Base-by-base conservation (phyloP, 78 protist species). In the Dictyostelium purpureum region DNA sequence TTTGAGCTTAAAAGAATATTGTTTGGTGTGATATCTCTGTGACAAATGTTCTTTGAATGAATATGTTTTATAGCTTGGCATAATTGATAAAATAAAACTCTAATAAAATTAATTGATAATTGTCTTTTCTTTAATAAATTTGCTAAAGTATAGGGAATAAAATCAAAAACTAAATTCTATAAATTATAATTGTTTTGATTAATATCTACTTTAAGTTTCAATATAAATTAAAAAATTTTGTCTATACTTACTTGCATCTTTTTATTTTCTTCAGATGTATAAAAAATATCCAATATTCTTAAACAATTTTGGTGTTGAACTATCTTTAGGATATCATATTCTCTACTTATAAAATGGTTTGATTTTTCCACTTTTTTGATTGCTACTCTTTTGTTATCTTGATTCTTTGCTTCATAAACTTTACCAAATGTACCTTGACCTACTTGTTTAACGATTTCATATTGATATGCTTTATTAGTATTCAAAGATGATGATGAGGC, bases 361-460 rank as follows among this genome's bases (percentile, higher is more conserved):
- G 96, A 79, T 69, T 90, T 90, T 74, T 69, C 67, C 21, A 99
- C 99, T 81, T 98, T 98, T 93, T 99, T 99, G 61, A 99, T 96
- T 31, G 99, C 99, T 0, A 74, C 78, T 52, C 98, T 98, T 35
- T 93, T 90, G 4, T 97, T 87, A 14, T 93, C 97, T 6, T 24
- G 76, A 21, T 90, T 78, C 10, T 52, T 79, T 0, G 99, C 99
- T 47, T 90, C 92, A 70, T 93, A 98, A 11, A 99, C 99, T 28
- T 96, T 96, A 9, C 99, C 99, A 54, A 99, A 99, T 21, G 99
- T 96, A 33, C 99, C 99, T n/a, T 96, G 95, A 4, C 99, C 99
- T 40, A 99, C 96, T 3, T 92, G 63, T 65, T 66, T 85, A 12
- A 85, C 12, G 4, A 85, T 85, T 59, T 85, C 92, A 45, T 85